Evolutionary conservation across 495 filamentous ascomycete species (phyloP).

Genomic region (Penicillium antarcticum): DNA sequence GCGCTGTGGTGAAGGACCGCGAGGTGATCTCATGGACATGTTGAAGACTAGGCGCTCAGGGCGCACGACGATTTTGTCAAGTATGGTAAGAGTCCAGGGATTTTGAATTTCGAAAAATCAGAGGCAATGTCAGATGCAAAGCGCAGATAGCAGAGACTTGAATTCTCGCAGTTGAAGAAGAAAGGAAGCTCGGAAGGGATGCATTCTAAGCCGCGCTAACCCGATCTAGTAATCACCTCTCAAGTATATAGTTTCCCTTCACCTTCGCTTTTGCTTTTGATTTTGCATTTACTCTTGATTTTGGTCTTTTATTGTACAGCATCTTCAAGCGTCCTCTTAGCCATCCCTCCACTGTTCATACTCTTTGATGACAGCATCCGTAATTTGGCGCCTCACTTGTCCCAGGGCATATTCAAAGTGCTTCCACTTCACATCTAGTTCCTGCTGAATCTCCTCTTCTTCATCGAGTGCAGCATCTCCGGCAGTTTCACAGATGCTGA

Average conservation of each 20-base stretch:
- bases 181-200: not conserved
- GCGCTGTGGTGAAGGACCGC: slow-evolving; percentile 20
- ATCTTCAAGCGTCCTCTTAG: slow-evolving; percentile 10
- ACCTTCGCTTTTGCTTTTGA: not conserved
- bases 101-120: not conserved
- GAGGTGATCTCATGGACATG: slow-evolving; percentile 26
- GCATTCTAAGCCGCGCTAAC: slow-evolving; percentile 7
- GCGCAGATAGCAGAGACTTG: not conserved
- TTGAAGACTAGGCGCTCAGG: not conserved
- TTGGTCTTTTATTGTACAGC: not conserved
- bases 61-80: not conserved
- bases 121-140: not conserved
- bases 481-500: slow-evolving; percentile 71
- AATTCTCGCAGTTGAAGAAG: not conserved
- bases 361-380: slow-evolving; percentile 56
- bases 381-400: slow-evolving; percentile 66
- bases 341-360: slow-evolving; percentile 63
- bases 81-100: not conserved
- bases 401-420: slow-evolving; percentile 64
- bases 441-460: slow-evolving; percentile 42
- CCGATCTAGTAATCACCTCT: slow-evolving; percentile 16
- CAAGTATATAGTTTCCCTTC: not conserved
- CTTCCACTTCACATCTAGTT: slow-evolving; percentile 52
- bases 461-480: slow-evolving; percentile 57
- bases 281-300: not conserved